Percentiles rank a stretch among this genome's conserved stretches.
Evolutionary conservation across 495 filamentous ascomycete genomes (phyloP).

Genomic region (Aspergillus homomorphus): DNA sequence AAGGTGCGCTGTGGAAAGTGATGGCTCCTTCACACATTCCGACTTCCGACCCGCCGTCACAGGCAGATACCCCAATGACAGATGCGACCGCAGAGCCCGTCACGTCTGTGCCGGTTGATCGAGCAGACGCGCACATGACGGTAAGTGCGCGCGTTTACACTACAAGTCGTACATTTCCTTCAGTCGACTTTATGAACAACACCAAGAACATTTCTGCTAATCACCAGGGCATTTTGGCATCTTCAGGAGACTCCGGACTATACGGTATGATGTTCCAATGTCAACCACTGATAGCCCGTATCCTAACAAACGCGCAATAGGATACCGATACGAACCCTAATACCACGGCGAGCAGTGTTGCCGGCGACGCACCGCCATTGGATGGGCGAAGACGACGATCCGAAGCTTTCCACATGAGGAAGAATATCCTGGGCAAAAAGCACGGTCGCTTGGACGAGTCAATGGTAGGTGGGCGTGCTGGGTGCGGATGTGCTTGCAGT

Average conservation of each 20-base stretch:
- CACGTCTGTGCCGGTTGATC: conserved; percentile 42
- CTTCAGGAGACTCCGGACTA: conserved; percentile 81
- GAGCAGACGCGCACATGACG: conserved; percentile 42
- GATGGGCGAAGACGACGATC: conserved; percentile 85
- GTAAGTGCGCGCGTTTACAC: conserved; percentile 30
- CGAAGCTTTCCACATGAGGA: conserved; percentile 80
- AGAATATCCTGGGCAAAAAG: conserved; percentile 91
- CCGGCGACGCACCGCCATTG: conserved; percentile 57
- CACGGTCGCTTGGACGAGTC: conserved; percentile 84
- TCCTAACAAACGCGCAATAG: conserved; percentile 29
- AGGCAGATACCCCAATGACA: conserved; percentile 53
- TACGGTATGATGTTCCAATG: conserved; percentile 46
- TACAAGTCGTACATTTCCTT: not conserved
- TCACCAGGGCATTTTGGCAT: conserved; percentile 43
- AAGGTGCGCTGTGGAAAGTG: conserved; percentile 28
- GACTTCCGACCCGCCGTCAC: conserved; percentile 47
- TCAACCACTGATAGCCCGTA: not conserved
- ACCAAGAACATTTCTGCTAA: not conserved
- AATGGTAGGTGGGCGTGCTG: conserved; percentile 60
- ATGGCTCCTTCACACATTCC: conserved; percentile 62
- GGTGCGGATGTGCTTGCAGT: not conserved
- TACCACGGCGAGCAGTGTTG: conserved; percentile 84
- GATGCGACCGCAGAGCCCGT: conserved; percentile 57
- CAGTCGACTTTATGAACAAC: not conserved
- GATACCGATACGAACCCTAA: conserved; percentile 93